Base-by-base conservation (phyloP, 2,329 filamentous ascomycete genomes). In the Colletotrichum sp. region DNA sequence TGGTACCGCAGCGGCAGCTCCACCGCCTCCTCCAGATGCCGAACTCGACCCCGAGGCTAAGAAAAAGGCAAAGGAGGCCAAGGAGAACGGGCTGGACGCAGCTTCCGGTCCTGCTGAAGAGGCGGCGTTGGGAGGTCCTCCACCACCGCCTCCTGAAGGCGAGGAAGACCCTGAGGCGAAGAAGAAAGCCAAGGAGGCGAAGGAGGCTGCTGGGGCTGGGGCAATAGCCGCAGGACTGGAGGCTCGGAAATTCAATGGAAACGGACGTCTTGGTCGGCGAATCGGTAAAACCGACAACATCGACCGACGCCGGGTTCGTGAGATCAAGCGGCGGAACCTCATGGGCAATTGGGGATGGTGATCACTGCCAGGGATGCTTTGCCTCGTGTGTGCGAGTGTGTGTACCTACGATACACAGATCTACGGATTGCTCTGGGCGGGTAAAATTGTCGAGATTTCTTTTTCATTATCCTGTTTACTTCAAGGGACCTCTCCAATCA, bases 171-270 rank as follows among this genome's bases (percentile, higher is more conserved):
- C 69, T 26, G 68, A 71, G 6, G 34, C 26, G 1, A 49, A 49
- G 5, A 75, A 75, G 72, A 71, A 75, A 18, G 72, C 68, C 18
- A 71, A 75, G 36, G 66, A 75, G 36, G 72, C 68, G 18, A 71
- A 71, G 21, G 26, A 39, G 9, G 55, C 73, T 2, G 55, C 68
- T 28, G 68, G 57, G 0, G 57, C 55, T 28, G 63, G 63, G 18
- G 63, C 63, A 10, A 3, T 8, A 49, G 63, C 63, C 13, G 63
- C 63, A 15, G 63, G 63, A 66, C 24, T 34, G n/a, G 63, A 66
- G 12, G 63, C 63, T 28, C n/a, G 32, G 3, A 64, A 39, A 15
- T n/a, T 34, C 28, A 52, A 52, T 13, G 44, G 44, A 13, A 52
- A 52, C 44, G 59, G 59, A 34, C 28, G 24, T 12, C 24, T 71